Conservation (phyloP, 225 moss, liverwort and hornwort genomes). For the Antitrichia curtipendula region DNA sequence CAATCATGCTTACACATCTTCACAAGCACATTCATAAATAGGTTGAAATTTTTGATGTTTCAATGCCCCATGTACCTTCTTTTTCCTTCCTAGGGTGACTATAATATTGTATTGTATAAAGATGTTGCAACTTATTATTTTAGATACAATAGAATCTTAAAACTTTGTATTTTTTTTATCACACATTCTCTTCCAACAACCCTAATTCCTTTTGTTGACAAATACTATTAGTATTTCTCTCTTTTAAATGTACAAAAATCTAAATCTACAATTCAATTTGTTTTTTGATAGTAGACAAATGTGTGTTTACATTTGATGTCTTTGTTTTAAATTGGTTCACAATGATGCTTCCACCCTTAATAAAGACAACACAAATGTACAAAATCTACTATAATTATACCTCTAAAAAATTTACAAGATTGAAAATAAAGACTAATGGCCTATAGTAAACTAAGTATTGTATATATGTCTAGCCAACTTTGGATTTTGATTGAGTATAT, state of each 20-base stretch:
- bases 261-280: background rate
- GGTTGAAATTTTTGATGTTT: background rate
- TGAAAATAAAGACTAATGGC: background rate
- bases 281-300: too few species aligned
- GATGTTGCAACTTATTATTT: background rate
- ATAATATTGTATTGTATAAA: too few species aligned
- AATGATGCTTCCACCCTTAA: background rate
- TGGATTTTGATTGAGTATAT: too few species aligned
- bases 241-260: background rate
- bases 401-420: background rate
- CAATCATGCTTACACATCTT: background rate
- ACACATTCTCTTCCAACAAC: background rate
- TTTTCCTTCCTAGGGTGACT: background rate
- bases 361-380: background rate
- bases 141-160: background rate
- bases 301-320: background rate
- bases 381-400: background rate
- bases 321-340: background rate
- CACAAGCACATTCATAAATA: background rate
- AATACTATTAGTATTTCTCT: background rate
- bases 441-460: background rate
- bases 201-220: too few species aligned
- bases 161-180: too few species aligned
- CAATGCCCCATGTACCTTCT: fast-evolving
- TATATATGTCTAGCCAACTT: background rate